Base-by-base conservation (phyloP, 306 rosid genomes). In the Acacia melanoxylon region DNA sequence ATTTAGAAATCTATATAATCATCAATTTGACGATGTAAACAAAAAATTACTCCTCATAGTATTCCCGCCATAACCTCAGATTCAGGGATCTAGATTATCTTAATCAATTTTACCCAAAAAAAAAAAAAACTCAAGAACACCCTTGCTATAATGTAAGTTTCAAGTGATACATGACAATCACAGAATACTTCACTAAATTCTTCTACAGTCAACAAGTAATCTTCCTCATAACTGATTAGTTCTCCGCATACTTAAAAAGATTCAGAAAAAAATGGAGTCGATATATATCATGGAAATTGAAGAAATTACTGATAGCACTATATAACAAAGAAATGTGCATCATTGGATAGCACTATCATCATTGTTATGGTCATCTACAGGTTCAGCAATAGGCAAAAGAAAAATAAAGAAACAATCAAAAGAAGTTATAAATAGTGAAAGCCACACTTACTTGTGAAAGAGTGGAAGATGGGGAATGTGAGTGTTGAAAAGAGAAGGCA, bases 211-310 rank as follows among this genome's bases (percentile, higher is more conserved):
- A 67, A 56, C 59, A 75, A 25, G 68, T 31, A 75, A 37, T 70
- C 51, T 35, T 14, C 59, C n/a, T n/a, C n/a, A n/a, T n/a, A n/a
- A n/a, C n/a, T n/a, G n/a, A n/a, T n/a, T n/a, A n/a, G n/a, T n/a
- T n/a, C n/a, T n/a, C n/a, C n/a, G n/a, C n/a, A 68, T 19, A 75
- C 31, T 51, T 46, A 10, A 51, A 51, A 49, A 51, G 20, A 69
- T 2, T 77, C 12, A 75, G 52, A 14, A 83, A n/a, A n/a, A n/a
- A n/a, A n/a, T 19, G 19, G 29, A 40, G 13, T 65, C 78, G 56
- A 16, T 46, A 44, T 22, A 46, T 40, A 24, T 44, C 61, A 51
- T 81, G 81, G 22, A 75, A 51, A 81, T 35, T 81, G 77, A 73
- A 54, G 35, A 77, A 65, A 45, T 27, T 52, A 75, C 6, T 52